These are phyloP conservation scores for Hippophae rhamnoides DNA, from an alignment of 306 rosid species.

Conservation along the genomic window DNA sequence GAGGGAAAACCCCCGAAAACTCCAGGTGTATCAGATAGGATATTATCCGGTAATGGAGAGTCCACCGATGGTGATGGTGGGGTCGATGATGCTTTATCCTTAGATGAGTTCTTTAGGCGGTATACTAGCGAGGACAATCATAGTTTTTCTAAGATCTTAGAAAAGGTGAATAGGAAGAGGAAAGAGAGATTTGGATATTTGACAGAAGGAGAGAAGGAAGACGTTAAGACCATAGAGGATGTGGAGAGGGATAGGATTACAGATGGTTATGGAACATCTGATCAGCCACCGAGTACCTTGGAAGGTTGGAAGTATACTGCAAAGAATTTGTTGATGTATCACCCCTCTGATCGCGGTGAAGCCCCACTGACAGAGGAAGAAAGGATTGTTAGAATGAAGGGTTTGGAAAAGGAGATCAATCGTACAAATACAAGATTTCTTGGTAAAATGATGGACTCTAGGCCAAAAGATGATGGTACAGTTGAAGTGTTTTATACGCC, in stretches of 20 bases:
- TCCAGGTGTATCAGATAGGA: slow-evolving; percentile 22
- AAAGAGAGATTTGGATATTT: slow-evolving; percentile 69
- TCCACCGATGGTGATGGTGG: slow-evolving; percentile 19
- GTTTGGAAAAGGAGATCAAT: slow-evolving; percentile 67
- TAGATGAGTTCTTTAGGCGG: slow-evolving; percentile 71
- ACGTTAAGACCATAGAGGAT: slow-evolving; percentile 53
- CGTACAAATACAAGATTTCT: slow-evolving; percentile 61
- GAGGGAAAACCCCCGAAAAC: slow-evolving; percentile 47
- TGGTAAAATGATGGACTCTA: slow-evolving; percentile 62
- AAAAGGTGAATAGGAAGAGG: slow-evolving; percentile 93
- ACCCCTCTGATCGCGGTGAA: slow-evolving; percentile 85
- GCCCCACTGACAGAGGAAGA: slow-evolving; percentile 82
- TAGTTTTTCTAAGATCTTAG: slow-evolving; percentile 70
- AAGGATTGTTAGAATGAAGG: slow-evolving; percentile 53
- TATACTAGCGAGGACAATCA: slow-evolving; percentile 88
- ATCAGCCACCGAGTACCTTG: slow-evolving; percentile 81
- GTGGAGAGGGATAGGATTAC: slow-evolving; percentile 77
- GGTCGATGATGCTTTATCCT: slow-evolving; percentile 40
- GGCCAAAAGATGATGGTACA: slow-evolving; percentile 68
- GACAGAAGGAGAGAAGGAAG: slow-evolving; percentile 55
- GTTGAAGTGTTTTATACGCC: slow-evolving; percentile 72
- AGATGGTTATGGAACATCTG: slow-evolving; percentile 85
- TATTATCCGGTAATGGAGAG: slow-evolving; percentile 14
- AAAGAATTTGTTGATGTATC: slow-evolving; percentile 87
- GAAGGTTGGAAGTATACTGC: slow-evolving; percentile 84